Base-by-base conservation (phyloP, 2,329 filamentous ascomycete species). In the Byssoonygena ceratinophila region DNA sequence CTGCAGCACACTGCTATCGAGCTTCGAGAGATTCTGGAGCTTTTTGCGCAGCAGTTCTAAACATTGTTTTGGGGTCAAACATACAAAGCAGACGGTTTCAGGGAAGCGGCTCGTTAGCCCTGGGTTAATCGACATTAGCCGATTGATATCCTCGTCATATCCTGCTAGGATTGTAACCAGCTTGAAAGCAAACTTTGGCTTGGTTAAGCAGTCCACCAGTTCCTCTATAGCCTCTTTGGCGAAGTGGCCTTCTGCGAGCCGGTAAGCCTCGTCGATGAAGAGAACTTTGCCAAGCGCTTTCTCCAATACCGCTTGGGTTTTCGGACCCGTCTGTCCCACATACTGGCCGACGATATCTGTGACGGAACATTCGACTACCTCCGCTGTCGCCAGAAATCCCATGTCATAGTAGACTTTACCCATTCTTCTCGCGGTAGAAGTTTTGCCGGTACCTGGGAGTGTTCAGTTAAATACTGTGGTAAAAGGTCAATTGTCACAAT, bases 401-500 rank as follows among this genome's bases (percentile, higher is more conserved):
- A 88, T 79, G 58, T 89, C 81, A 60, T 86, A 89, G 60, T 80
- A 90, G 0, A 90, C 72, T 56, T 86, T 78, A 2, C 85, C 85
- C 75, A 90, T 85, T 55, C 82, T 84, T n/a, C 76, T 70, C 87
- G 36, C 36, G 5, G 36, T 20, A 0, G 81, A 82, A 0, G 84
- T 87, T 60, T 89, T 89, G 0, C 85, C 85, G 0, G 84, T 88
- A 0, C 77, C 76, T 76, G 25, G 58, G 16, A 40, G 3, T 18
- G 1, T 34, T 36, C 9, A 36, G 20, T 53, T 31, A 46, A 46
- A 51, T 12, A 31, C 22, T 2, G 4, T 22, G 11, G 45, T 34
- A 18, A 27, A 12, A 41, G 27, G 27, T n/a, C n/a, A 29, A 29
- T n/a, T n/a, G 27, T 29, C 27, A 9, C 5, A 9, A 29, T 4